Percentiles rank a stretch among this genome's conserved stretches.
These are phyloP conservation scores for Cucurbita moschata DNA, from an alignment of 306 rosid species.

Conservation along the genomic window DNA sequence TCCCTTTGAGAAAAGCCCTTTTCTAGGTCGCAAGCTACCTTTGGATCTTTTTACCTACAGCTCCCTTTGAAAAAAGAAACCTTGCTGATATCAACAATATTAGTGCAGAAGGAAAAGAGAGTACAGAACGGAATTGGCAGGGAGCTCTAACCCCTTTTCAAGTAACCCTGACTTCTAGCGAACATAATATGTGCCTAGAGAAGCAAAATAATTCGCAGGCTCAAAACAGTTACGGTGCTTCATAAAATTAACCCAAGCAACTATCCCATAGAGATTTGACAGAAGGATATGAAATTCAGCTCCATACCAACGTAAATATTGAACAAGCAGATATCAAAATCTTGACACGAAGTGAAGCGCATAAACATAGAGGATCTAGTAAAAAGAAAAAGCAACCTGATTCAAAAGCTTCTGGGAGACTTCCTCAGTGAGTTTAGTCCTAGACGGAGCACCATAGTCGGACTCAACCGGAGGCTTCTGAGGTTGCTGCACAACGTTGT, in stretches of 20 bases:
- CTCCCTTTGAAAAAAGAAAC: background rate
- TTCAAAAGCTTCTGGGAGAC: slow-evolving; percentile 57
- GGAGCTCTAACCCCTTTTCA: background rate
- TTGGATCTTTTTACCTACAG: too few species aligned
- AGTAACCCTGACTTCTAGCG: background rate
- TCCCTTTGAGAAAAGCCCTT: too few species aligned
- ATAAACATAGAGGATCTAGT: background rate
- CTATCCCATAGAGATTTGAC: background rate
- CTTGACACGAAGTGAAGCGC: background rate
- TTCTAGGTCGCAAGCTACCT: too few species aligned
- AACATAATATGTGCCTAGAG: background rate
- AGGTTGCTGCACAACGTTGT: slow-evolving; percentile 21
- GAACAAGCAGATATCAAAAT: background rate
- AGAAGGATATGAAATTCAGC: background rate
- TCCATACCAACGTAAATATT: background rate
- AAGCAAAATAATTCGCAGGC: background rate
- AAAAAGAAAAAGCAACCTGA: slow-evolving; percentile 34
- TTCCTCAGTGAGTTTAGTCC: slow-evolving; percentile 57
- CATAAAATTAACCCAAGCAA: background rate
- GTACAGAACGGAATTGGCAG: background rate
- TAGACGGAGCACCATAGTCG: slow-evolving; percentile 35
- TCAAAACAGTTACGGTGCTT: background rate
- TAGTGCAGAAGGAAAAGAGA: background rate
- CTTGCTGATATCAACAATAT: background rate
- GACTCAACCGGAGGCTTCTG: slow-evolving; percentile 26